Percentiles rank a stretch among this genome's conserved stretches.
Conservation (phyloP, 768 basidiomycete genomes). For the Pulveroboletus ravenelii region DNA sequence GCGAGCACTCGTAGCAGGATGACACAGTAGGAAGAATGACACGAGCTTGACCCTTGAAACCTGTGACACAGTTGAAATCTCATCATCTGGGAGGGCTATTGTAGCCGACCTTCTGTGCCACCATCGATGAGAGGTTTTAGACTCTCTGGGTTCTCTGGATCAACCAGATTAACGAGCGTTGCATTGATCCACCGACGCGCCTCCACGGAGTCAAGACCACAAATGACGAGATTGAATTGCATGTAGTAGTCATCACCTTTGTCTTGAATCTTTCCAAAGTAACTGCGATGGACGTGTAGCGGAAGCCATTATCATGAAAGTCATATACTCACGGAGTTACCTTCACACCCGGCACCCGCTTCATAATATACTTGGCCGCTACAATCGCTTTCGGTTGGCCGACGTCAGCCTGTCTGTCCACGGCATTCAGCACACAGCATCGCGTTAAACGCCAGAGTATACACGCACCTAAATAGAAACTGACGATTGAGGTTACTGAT, state of each 20-base stretch:
- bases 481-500: slow-evolving; percentile 98
- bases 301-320: background rate
- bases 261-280: slow-evolving; percentile 97
- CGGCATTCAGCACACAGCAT: background rate
- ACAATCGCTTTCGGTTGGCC: slow-evolving; percentile 91
- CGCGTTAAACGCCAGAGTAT: background rate
- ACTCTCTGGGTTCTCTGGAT: slow-evolving; percentile 88
- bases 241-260: slow-evolving; percentile 92
- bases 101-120: slow-evolving; percentile 82
- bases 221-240: slow-evolving; percentile 96
- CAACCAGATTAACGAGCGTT: slow-evolving; percentile 91
- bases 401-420: slow-evolving; percentile 75
- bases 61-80: slow-evolving; percentile 36
- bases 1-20: slow-evolving; percentile 96
- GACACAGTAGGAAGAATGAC: slow-evolving; percentile 94
- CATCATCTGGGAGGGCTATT: background rate
- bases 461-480: slow-evolving; percentile 84
- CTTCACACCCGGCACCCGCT: slow-evolving; percentile 89
- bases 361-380: slow-evolving; percentile 97
- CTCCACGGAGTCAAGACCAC: slow-evolving; percentile 95
- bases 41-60: slow-evolving; percentile 97
- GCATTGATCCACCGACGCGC: slow-evolving; percentile 99
- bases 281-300: slow-evolving; percentile 44
- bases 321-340: slow-evolving; percentile 80
- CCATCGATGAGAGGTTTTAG: slow-evolving; percentile 97